These are phyloP conservation scores for Tuber melanosporum DNA, from an alignment of 495 filamentous ascomycete genomes.

Conservation along the genomic window DNA sequence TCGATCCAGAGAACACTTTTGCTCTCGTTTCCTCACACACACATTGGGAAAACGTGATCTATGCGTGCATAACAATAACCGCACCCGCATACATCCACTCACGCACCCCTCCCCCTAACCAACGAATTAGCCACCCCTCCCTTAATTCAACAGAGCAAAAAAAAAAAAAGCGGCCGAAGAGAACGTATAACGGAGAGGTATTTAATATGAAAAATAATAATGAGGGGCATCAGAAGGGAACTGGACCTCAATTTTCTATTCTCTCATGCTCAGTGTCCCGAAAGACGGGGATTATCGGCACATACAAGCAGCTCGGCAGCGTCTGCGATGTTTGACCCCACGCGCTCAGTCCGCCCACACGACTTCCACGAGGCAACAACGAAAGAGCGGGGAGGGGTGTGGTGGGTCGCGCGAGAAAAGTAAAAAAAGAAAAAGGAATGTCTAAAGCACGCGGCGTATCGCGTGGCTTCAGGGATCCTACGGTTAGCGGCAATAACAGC, in stretches of 20 bases:
- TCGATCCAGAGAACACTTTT: constrained; percentile 8
- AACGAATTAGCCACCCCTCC: background rate
- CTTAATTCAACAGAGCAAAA: background rate
- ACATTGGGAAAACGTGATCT: background rate
- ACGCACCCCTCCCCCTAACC: background rate
- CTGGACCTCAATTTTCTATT: constrained; percentile 8
- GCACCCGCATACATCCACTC: background rate
- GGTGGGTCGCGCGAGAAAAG: constrained; percentile 17
- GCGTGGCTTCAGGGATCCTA: constrained; percentile 34
- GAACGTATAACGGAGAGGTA: background rate
- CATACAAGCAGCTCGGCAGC: background rate
- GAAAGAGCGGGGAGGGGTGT: constrained; percentile 15
- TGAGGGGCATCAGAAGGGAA: background rate
- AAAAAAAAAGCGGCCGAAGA: background rate
- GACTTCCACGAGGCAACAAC: constrained; percentile 18
- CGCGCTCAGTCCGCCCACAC: constrained; percentile 11
- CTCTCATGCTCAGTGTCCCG: constrained; percentile 8
- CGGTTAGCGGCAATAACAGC: constrained; percentile 37
- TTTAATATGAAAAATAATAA: background rate
- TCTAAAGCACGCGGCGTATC: constrained; percentile 21
- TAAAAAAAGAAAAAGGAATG: constrained; percentile 18
- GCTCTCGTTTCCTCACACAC: background rate
- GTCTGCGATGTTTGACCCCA: constrained; percentile 21
- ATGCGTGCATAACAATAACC: background rate
- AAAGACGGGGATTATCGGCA: constrained; percentile 7